These are phyloP conservation scores for Hibiscus syriacus DNA, from an alignment of 345 rosid genomes.

Conservation along the genomic window DNA sequence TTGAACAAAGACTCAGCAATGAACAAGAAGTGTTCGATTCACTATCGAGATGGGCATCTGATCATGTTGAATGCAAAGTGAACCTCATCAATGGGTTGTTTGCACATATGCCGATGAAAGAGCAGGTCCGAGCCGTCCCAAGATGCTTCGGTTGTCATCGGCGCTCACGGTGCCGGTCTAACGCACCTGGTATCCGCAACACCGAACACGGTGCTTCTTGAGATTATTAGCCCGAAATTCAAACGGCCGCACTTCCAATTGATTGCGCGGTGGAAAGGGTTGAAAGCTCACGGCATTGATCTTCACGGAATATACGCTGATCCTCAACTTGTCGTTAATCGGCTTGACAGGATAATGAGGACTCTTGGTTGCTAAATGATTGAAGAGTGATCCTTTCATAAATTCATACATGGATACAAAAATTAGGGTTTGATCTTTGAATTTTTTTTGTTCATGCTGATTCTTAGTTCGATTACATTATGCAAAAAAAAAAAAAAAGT, in stretches of 20 bases:
- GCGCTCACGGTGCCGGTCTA: slow-evolving; percentile 97
- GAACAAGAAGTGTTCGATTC: slow-evolving; percentile 74
- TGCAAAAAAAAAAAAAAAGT: too few species aligned
- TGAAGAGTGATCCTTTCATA: slow-evolving; percentile 13
- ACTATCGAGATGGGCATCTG: slow-evolving; percentile 54
- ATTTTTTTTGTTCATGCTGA: too few species aligned
- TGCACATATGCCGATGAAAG: slow-evolving; percentile 91
- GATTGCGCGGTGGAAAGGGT: slow-evolving; percentile 90
- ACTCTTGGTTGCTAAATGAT: slow-evolving; percentile 53
- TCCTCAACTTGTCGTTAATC: slow-evolving; percentile 45
- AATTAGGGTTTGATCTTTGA: too few species aligned
- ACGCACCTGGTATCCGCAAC: slow-evolving; percentile 85
- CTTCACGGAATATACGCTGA: slow-evolving; percentile 53
- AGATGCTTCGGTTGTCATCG: slow-evolving; percentile 86
- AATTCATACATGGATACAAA: too few species aligned
- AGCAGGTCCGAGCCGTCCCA: slow-evolving; percentile 75
- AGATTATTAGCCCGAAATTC: slow-evolving; percentile 54
- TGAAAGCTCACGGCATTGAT: slow-evolving; percentile 76
- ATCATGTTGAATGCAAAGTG: slow-evolving; percentile 44
- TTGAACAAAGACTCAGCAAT: slow-evolving; percentile 74
- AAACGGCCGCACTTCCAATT: slow-evolving; percentile 76
- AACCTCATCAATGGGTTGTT: slow-evolving; percentile 78
- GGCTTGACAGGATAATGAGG: slow-evolving; percentile 40
- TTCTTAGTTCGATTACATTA: too few species aligned
- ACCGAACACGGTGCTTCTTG: slow-evolving; percentile 81